Percentiles rank a stretch among this genome's conserved stretches.
Conservation (phyloP, 73 alveolate species). For the Effrenium voratum region DNA sequence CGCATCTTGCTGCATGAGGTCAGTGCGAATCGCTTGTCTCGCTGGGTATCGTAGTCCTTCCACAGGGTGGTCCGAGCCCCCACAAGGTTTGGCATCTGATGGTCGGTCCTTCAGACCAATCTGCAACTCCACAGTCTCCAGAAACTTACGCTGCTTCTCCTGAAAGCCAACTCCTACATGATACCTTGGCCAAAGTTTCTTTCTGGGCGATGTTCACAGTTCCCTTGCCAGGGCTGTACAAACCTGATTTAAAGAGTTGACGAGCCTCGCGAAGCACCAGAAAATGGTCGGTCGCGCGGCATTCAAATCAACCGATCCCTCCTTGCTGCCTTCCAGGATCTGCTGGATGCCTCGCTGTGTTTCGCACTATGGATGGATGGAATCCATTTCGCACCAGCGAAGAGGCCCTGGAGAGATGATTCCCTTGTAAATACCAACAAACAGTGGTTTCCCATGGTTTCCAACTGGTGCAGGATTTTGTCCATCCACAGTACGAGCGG, state of each 20-base stretch:
- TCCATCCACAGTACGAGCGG: too few relatives aligned
- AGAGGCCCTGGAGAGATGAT: too few relatives aligned
- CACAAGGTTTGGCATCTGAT: not conserved
- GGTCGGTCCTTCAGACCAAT: conserved; percentile 99
- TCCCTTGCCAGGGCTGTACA: not conserved
- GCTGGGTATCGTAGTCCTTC: conserved; percentile 98
- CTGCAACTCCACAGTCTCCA: conserved; percentile 99
- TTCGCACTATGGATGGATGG: too few relatives aligned
- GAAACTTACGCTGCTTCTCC: conserved; percentile 98
- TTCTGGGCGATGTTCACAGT: not conserved
- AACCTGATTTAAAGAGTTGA: too few relatives aligned
- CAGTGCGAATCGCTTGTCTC: conserved; percentile 99
- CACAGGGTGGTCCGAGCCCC: not conserved
- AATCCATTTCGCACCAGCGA: too few relatives aligned
- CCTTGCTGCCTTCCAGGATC: conserved; percentile 56
- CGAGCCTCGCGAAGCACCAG: not conserved
- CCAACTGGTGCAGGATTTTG: too few relatives aligned
- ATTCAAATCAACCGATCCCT: not conserved
- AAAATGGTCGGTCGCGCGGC: not conserved
- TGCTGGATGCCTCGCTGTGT: not conserved
- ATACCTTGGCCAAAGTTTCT: not conserved
- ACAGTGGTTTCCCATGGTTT: too few relatives aligned
- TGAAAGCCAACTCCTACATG: conserved; percentile 68
- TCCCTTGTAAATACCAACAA: too few relatives aligned
- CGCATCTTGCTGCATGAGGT: too few relatives aligned